Evolutionary conservation across 768 basidiomycete species (phyloP), one percentile per base, ranked within the genome.

Genomic region (Amyloporia xantha): DNA sequence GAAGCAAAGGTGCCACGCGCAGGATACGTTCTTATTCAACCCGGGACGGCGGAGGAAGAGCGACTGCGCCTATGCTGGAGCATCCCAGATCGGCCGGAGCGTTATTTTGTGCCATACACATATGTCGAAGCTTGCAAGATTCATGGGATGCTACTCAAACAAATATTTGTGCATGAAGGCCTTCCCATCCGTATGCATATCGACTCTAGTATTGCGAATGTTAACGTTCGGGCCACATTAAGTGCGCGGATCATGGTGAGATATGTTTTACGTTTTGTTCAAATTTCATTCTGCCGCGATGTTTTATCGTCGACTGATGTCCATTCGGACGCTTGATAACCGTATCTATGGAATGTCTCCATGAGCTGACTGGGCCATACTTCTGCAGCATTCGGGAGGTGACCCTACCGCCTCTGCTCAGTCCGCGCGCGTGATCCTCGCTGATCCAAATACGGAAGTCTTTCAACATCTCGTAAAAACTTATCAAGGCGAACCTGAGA

Each of bases 111-210:
- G 38, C 87, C 87, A 6, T 84, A 83, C 62, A 86, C 85, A 43
- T 91, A 80, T 60, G 79, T 91, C 13, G 86, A 89, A 30, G 84
- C 87, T n/a, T 90, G 88, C 68, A 87, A 85, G 64, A 76, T 84
- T n/a, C 77, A 79, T 0, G 82, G 83, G 11, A 80, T 78, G 74
- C 64, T 86, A 12, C 59, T 90, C 46, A 84, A 78, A 64, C 86
- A 89, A 59, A 84, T 90, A 27, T 90, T 91, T 52, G 66, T 81
- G 13, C 80, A 86, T 50, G 70, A 82, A 27, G 82, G 79, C 4
- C 60, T 55, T 2, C 78, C 86, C 1, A 82, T 88, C 49, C 72
- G 75, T 24, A 86, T 91, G 76, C 85, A 89, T 59, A 87, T 91
- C 42, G 86, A 91, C 56, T 71, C 79, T 1, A 87, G 85, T 61